A percentile compares a stretch with the other conserved stretches of the same genome.
Evolutionary conservation across 495 filamentous ascomycete genomes (phyloP).

Genomic region (Astrocystis sublimbata): DNA sequence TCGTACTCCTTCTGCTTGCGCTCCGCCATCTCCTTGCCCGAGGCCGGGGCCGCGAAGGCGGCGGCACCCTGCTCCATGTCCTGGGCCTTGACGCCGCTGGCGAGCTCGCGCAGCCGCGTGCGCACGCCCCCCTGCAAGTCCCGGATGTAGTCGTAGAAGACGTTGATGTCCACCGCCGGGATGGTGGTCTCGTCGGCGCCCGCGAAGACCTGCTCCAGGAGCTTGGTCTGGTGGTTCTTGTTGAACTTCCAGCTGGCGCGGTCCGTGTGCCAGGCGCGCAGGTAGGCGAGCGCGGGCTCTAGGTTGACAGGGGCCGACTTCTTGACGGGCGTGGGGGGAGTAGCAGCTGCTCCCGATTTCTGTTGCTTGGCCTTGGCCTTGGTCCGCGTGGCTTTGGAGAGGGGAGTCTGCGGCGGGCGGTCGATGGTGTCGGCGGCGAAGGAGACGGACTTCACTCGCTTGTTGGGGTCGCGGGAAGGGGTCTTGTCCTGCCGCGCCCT

Average conservation of each 20-base stretch:
- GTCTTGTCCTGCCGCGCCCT: conserved; percentile 29
- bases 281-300: conserved; percentile 69
- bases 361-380: conserved; percentile 33
- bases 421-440: conserved; percentile 72
- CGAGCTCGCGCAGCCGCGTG: conserved; percentile 62
- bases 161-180: conserved; percentile 61
- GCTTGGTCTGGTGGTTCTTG: conserved; percentile 78
- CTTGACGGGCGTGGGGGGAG: conserved; percentile 29
- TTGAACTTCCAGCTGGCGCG: conserved; percentile 85
- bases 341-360: conserved; percentile 28
- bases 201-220: conserved; percentile 80
- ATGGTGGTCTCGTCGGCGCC: conserved; percentile 59
- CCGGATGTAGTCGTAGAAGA: conserved; percentile 68
- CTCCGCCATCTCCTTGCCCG: conserved; percentile 42
- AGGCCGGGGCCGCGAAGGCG: conserved; percentile 33
- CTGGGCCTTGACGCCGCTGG: conserved; percentile 54
- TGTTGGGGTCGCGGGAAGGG: conserved; percentile 35
- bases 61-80: conserved; percentile 48
- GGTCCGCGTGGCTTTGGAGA: too few species aligned
- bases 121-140: conserved; percentile 69
- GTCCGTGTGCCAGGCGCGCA: conserved; percentile 66
- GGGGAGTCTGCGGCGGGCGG: conserved; percentile 36
- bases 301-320: conserved; percentile 44
- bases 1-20: conserved; percentile 55
- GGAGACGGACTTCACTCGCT: conserved; percentile 68